These are phyloP conservation scores for Collybiopsis confluens DNA, from an alignment of 768 basidiomycete genomes.

Conservation along the genomic window DNA sequence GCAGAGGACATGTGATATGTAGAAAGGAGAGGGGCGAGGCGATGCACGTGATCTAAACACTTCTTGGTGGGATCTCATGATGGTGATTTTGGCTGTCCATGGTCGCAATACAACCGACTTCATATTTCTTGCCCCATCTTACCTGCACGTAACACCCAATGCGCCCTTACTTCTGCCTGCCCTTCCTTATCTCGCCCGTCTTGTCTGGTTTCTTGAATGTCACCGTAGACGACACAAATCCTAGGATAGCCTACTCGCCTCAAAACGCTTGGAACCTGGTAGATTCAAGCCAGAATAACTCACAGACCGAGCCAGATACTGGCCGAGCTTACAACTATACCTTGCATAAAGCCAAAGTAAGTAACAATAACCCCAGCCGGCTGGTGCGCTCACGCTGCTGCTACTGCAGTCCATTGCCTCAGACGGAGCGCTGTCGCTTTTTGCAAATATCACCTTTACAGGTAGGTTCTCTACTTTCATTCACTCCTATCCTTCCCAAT, in stretches of 20 bases:
- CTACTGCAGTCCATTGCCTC: conserved; percentile 12
- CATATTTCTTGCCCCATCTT: not conserved
- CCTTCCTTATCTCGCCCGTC: not conserved
- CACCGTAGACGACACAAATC: conserved; percentile 25
- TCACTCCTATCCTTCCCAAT: not conserved
- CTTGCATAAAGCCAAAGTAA: conserved; percentile 20
- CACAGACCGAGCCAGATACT: conserved; percentile 16
- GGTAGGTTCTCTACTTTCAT: conserved; percentile 20
- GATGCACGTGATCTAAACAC: not conserved
- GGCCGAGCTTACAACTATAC: conserved; percentile 12
- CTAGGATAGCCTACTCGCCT: conserved; percentile 17
- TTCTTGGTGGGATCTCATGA: no score
- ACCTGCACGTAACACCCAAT: not conserved
- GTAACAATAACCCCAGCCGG: conserved; percentile 5
- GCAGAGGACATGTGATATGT: not conserved
- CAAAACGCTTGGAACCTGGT: conserved; percentile 15
- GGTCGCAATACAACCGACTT: not conserved
- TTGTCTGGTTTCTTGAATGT: conserved; percentile 16
- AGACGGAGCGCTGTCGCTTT: no score
- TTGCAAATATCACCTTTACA: conserved; percentile 28
- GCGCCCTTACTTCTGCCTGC: not conserved
- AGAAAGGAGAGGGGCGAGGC: not conserved
- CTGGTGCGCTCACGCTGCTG: conserved; percentile 5
- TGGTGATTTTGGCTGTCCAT: no score
- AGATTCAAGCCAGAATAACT: conserved; percentile 11